Percentiles rank a stretch among this genome's conserved stretches.
Evolutionary conservation across 1,139 yeast genomes (phyloP).

Genomic region (Taphrina betulina): DNA sequence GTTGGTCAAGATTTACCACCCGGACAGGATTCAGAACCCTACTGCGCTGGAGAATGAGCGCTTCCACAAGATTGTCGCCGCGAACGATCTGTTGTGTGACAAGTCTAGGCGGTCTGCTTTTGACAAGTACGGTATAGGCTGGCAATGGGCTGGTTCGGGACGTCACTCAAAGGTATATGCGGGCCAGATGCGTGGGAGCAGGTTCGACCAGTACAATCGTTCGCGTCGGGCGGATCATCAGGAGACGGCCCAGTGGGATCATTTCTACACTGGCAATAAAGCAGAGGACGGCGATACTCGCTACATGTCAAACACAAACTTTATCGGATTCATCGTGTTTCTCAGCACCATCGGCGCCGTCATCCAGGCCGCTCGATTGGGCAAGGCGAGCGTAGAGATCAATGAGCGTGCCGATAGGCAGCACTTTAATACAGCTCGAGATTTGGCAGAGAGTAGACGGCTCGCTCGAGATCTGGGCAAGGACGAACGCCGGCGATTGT

Average conservation of each 20-base stretch:
- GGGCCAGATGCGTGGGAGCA: slow-evolving; percentile 14
- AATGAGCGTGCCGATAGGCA: slow-evolving; percentile 25
- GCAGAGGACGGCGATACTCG: slow-evolving; percentile 2
- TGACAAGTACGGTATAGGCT: slow-evolving; percentile 44
- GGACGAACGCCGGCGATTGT: slow-evolving; percentile 26
- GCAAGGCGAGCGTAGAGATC: slow-evolving; percentile 30
- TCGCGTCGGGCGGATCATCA: slow-evolving; percentile 15
- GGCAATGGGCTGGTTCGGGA: slow-evolving; percentile 34
- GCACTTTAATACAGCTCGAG: slow-evolving; percentile 24
- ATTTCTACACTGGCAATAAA: slow-evolving; percentile 15
- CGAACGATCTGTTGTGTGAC: slow-evolving; percentile 68
- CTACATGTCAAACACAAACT: slow-evolving; percentile 25
- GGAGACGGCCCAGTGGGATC: slow-evolving; percentile 31
- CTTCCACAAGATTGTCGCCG: slow-evolving; percentile 68
- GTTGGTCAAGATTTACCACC: slow-evolving; percentile 80
- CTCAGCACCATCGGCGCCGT: slow-evolving; percentile 31
- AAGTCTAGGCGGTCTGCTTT: slow-evolving; percentile 51
- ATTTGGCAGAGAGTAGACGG: slow-evolving; percentile 28
- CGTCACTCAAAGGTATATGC: slow-evolving; percentile 19
- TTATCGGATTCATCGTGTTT: slow-evolving; percentile 26
- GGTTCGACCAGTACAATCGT: slow-evolving; percentile 27
- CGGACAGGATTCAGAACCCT: slow-evolving; percentile 52
- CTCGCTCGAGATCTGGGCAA: slow-evolving; percentile 24
- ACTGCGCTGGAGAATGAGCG: slow-evolving; percentile 47
- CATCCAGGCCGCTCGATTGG: slow-evolving; percentile 23